Base-by-base conservation (phyloP, 805 yeast species). In the Ogataea chonburiensis region DNA sequence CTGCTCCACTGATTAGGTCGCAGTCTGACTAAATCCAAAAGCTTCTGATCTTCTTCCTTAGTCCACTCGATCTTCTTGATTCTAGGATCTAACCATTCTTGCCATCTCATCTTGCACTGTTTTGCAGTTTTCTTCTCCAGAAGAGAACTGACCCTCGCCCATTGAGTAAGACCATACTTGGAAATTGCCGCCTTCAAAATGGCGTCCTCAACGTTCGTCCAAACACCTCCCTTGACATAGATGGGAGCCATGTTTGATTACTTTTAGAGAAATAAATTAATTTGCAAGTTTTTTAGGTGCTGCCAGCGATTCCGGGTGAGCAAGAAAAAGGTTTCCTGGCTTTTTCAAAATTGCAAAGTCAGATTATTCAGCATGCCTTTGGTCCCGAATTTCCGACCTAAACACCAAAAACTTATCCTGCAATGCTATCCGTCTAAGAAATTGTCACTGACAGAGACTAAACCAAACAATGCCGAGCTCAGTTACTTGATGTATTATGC, bases 1-100 rank as follows among this genome's bases (percentile, higher is more conserved):
- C 93, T 78, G 29, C 95, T 73, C 98, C 98, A 91, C 61, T 89
- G 97, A 44, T 89, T 87, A 1, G 98, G 97, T 47, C 89, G 63
- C 21, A 79, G 59, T 47, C 76, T 73, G 0, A 85, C 88, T 41
- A 87, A 52, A 21, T 73, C 70, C 38, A 88, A 57, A 30, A 91
- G 65, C 53, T 74, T 73, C 28, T 75, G 79, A 57, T 91, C 98
- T 42, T 89, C 95, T 17, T 76, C 81, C 18, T 70, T 66, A 0
- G 82, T 63, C 93, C 96, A 93, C 17, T 72, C 80, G 1, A 61
- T 41, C 45, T 77, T 77, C 52, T 73, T 67, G 31, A 91, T 70
- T 4, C 68, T 59, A 1, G 98, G 97, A 55, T 80, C 82, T 24
- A 91, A 64, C 76, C 82, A 88, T 53, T 91, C 96, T 32, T 68